These are phyloP conservation scores for Pseudocercospora ulei DNA, from an alignment of 2,329 filamentous ascomycete species.

Conservation along the genomic window DNA sequence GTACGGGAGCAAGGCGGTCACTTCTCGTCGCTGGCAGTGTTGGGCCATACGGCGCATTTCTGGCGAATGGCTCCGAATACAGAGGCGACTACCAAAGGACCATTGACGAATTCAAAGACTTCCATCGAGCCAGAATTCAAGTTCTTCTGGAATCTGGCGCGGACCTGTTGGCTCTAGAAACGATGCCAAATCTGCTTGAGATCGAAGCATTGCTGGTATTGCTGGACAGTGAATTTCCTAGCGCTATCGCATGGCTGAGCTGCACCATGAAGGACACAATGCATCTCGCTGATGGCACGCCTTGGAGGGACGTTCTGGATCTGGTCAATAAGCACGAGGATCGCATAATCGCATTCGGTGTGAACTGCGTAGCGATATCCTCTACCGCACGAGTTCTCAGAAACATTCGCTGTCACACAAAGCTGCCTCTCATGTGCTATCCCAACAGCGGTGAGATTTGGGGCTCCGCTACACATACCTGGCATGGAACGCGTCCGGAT, in stretches of 20 bases:
- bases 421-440: constrained; percentile 35
- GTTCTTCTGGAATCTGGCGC: constrained; percentile 38
- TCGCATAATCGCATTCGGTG: constrained; percentile 38
- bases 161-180: constrained; percentile 41
- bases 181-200: constrained; percentile 39
- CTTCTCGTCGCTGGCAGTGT: constrained; percentile 41
- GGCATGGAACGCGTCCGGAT: constrained; percentile 26
- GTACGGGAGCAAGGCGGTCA: too few species aligned
- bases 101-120: constrained; percentile 33
- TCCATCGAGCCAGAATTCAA: constrained; percentile 39
- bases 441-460: constrained; percentile 43
- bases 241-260: constrained; percentile 36
- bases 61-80: constrained; percentile 43
- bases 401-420: constrained; percentile 29
- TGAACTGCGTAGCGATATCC: constrained; percentile 40
- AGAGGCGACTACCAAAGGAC: constrained; percentile 36
- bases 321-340: constrained; percentile 27
- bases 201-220: constrained; percentile 36
- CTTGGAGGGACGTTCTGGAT: constrained; percentile 30
- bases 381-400: constrained; percentile 33
- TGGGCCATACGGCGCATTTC: constrained; percentile 43
- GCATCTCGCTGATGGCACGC: constrained; percentile 39
- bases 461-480: constrained; percentile 37
- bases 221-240: constrained; percentile 35
- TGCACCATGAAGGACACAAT: constrained; percentile 36